Percentiles rank a stretch among this genome's conserved stretches.
phyloP scores from a whole-genome alignment of 2,329 filamentous ascomycete species.

The Cercospora beticola region DNA sequence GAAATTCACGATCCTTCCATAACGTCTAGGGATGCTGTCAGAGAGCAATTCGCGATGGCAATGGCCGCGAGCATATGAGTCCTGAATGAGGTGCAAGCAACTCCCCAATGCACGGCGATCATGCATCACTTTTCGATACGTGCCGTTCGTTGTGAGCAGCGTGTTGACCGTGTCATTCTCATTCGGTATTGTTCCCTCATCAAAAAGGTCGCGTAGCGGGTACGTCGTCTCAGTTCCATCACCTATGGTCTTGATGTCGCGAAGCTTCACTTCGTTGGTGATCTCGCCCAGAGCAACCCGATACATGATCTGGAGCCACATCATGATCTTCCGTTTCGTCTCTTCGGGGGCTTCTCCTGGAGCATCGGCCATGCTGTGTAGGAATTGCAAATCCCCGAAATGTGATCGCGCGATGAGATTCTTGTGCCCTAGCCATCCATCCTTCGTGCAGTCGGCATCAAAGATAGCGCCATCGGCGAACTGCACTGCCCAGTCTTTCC shows the following conservation, averaged over 20 bases:
- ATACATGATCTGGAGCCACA: conserved; percentile 15
- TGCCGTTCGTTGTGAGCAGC: conserved; percentile 6
- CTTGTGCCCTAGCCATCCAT: conserved; percentile 13
- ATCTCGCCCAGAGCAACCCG: conserved; percentile 7
- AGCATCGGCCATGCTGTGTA: conserved; percentile 14
- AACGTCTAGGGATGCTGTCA: conserved; percentile 3
- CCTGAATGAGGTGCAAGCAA: conserved; percentile 14
- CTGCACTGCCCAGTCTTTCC: conserved; percentile 12
- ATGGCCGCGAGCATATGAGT: conserved; percentile 15
- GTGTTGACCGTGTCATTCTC: conserved; percentile 2
- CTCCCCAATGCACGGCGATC: conserved; percentile 8
- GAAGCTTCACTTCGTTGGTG: not conserved
- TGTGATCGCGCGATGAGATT: conserved; percentile 15
- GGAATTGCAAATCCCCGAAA: conserved; percentile 13
- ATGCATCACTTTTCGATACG: conserved; percentile 8
- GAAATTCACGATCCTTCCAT: conserved; percentile 9
- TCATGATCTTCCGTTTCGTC: conserved; percentile 10
- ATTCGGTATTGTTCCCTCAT: conserved; percentile 1
- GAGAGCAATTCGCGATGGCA: not conserved
- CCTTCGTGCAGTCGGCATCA: conserved; percentile 2
- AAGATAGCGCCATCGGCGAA: conserved; percentile 8
- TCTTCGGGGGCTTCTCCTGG: conserved; percentile 1
- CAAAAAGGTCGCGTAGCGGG: conserved; percentile 7
- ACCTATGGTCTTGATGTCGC: not conserved
- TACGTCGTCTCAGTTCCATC: not conserved